Evolutionary conservation across 2,329 filamentous ascomycete genomes (phyloP).

Genomic region (Alternaria alternata): DNA sequence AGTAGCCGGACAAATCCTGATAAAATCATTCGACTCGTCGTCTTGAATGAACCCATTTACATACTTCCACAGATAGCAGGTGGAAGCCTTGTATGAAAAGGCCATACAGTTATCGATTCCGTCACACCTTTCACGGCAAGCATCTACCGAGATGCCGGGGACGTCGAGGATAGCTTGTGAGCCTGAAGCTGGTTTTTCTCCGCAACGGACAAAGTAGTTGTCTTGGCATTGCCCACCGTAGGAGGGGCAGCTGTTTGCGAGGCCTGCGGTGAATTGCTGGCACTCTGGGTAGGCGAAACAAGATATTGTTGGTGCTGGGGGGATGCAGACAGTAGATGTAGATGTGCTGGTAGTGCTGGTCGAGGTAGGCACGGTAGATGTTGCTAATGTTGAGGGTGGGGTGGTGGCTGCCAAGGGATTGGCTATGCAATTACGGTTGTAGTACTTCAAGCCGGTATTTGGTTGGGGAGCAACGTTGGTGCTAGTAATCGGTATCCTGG

Average conservation of each 20-base stretch:
- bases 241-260: neutral
- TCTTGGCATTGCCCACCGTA: neutral
- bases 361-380: neutral
- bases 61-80: too few relatives aligned
- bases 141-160: neutral
- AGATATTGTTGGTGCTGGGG: neutral
- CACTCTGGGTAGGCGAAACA: neutral
- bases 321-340: neutral
- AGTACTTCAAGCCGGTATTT: neutral
- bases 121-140: neutral
- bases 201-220: neutral
- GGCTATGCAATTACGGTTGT: neutral
- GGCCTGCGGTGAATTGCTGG: neutral
- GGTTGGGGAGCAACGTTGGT: accelerated
- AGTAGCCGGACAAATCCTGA: too few relatives aligned
- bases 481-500: neutral
- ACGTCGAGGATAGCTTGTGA: neutral
- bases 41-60: too few relatives aligned
- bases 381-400: neutral
- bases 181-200: neutral
- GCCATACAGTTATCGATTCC: neutral
- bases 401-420: neutral
- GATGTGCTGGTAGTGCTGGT: neutral
- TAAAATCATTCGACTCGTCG: too few relatives aligned
- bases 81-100: too few relatives aligned